Base-by-base conservation (phyloP, 371 early-diverging fungal genomes). In the Mucor indicus region DNA sequence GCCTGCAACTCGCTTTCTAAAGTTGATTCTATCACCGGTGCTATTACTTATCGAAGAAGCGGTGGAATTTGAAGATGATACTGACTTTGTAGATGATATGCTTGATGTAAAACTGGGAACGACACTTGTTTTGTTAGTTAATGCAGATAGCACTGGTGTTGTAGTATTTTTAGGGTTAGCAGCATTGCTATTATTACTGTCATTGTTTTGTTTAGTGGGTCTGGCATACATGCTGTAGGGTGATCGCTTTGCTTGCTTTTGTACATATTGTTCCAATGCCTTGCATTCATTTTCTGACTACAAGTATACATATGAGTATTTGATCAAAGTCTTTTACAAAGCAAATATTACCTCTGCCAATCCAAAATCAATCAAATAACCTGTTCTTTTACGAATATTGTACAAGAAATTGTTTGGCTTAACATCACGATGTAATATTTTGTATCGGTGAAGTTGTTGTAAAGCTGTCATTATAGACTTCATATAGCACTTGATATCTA, bases 361-460 rank as follows among this genome's bases (percentile, higher is more conserved):
- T 3, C 99, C 99, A 81, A 99, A 99, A 64, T 99, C 99, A 16
- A 93, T 95, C 17, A 99, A 62, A 11, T 88, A 79, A 9, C 99
- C 99, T 1, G 79, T 87, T 32, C 80, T 75, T n/a, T 54, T 53
- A 13, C 62, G 58, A 0, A 71, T 53, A 52, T 90, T 79, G 61
- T 90, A 99, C 11, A 99, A 67, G 62, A 99, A 99, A 57, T 99
- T 99, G 43, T 86, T 83, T 0, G 99, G 99, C 64, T 99, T 99
- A 38, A 99, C 80, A 60, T 99, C 99, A 17, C 99, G 83, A 53
- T 96, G 97, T 23, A 96, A 74, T 35, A 92, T 86, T 4, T 75
- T 67, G 17, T 74, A 67, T 10, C 51, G 53, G 48, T 98, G 97
- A 3, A 96, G 66, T 45, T 89, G 69, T 5, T 66, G 67, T 2